phyloP scores from a whole-genome alignment of 345 rosid species.

The Hibiscus mutabilis region DNA sequence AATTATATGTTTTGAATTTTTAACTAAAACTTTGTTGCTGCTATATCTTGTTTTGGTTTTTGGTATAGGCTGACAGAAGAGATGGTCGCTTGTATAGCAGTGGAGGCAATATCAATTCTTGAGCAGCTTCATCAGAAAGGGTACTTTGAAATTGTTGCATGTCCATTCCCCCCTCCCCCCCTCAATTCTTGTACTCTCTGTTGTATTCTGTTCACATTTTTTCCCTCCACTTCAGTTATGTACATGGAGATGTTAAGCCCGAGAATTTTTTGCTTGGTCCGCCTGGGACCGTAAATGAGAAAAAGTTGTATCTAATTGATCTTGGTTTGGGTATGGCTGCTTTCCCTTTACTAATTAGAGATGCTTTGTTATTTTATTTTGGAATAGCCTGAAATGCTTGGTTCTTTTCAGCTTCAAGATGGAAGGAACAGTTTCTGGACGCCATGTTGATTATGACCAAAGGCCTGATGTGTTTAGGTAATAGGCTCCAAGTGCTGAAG shows the following conservation, averaged over 20 bases:
- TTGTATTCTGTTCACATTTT: not conserved
- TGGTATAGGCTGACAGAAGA: slow-evolving; percentile 59
- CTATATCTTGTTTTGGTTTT: not conserved
- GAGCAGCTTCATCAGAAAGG: slow-evolving; percentile 86
- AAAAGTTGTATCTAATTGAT: slow-evolving; percentile 82
- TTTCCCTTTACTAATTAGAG: not conserved
- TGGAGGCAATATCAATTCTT: slow-evolving; percentile 80
- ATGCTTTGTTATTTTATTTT: not conserved
- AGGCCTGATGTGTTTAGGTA: slow-evolving; percentile 97
- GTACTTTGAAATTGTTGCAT: slow-evolving; percentile 30
- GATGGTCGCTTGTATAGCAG: slow-evolving; percentile 90
- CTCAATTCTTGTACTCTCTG: not conserved
- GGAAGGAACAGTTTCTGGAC: slow-evolving; percentile 69
- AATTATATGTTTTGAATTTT: slow-evolving; percentile 9
- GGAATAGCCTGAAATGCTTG: not conserved
- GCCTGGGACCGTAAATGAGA: slow-evolving; percentile 74
- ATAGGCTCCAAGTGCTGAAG: not conserved
- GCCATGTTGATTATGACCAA: slow-evolving; percentile 92
- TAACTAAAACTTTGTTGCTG: not conserved
- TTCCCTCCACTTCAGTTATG: slow-evolving; percentile 51
- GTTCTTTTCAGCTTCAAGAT: slow-evolving; percentile 55
- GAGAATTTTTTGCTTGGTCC: slow-evolving; percentile 93
- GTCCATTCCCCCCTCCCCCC: not conserved
- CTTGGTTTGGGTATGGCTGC: slow-evolving; percentile 67
- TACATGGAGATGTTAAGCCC: slow-evolving; percentile 96